Conservation (phyloP, 148 eudicot genomes). For the Vaccinium macrocarpon region DNA sequence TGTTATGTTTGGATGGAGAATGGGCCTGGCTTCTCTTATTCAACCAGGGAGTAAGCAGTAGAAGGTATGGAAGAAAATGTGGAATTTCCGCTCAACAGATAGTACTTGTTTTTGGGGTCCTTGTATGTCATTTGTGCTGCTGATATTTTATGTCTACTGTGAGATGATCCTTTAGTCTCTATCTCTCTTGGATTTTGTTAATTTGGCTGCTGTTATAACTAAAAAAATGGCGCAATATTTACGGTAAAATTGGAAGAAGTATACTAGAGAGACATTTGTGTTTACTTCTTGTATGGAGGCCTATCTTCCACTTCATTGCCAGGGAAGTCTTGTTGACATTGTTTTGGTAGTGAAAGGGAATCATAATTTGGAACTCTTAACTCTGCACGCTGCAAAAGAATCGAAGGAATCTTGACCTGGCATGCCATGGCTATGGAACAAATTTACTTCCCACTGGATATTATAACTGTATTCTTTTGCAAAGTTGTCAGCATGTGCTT, state of each 20-base stretch:
- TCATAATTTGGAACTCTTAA: background rate
- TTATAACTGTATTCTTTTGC: background rate
- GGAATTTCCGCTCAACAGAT: background rate
- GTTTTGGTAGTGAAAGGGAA: background rate
- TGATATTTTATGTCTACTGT: background rate
- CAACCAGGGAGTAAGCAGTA: slow-evolving; percentile 30
- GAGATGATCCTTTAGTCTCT: background rate
- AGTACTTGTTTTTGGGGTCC: slow-evolving; percentile 1
- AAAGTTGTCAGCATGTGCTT: background rate
- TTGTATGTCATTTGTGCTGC: background rate
- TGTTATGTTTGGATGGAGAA: slow-evolving; percentile 54
- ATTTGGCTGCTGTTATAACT: background rate
- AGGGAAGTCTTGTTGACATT: background rate
- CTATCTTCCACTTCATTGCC: background rate
- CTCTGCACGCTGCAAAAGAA: background rate
- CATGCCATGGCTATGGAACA: background rate
- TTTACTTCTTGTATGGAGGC: background rate
- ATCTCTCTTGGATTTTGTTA: background rate
- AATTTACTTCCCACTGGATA: background rate
- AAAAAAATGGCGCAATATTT: background rate
- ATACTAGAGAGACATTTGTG: background rate
- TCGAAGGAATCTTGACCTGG: background rate
- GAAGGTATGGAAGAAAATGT: background rate
- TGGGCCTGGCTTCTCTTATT: slow-evolving; percentile 58
- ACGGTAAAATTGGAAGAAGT: background rate